Conservation (phyloP, 1,284 basidiomycete species). For the Cerrena zonata region DNA sequence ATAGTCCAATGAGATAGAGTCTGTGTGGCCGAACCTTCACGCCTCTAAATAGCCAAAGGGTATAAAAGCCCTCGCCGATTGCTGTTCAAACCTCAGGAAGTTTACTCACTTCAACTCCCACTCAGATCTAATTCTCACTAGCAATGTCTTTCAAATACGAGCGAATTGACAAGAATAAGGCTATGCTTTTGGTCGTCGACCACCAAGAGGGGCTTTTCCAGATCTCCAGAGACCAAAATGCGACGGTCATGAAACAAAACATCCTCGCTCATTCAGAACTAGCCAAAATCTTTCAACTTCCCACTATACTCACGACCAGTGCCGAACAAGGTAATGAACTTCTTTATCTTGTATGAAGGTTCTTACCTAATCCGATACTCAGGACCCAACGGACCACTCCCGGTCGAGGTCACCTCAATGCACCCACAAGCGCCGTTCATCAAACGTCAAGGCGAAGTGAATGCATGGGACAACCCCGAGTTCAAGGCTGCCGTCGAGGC, state of each 20-base stretch:
- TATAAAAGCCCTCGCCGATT: too few relatives aligned
- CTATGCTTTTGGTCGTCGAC: conserved; percentile 10
- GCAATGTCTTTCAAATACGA: conserved; percentile 9
- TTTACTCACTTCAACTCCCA: background rate
- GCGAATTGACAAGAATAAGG: conserved; percentile 9
- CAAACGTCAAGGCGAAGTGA: conserved; percentile 38
- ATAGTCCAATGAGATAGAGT: background rate
- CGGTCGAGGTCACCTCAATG: conserved; percentile 35
- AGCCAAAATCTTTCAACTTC: conserved; percentile 7
- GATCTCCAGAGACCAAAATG: conserved; percentile 3
- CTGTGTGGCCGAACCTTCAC: background rate
- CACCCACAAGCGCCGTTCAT: conserved; percentile 35
- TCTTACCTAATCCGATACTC: background rate
- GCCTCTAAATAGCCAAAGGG: background rate
- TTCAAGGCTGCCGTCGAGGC: conserved; percentile 37
- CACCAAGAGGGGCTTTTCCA: conserved; percentile 9
- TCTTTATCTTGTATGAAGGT: background rate
- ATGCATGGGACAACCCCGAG: conserved; percentile 40
- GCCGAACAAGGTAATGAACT: conserved; percentile 4
- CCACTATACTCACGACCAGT: conserved; percentile 8
- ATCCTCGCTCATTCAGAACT: conserved; percentile 8
- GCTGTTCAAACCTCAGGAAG: too few relatives aligned
- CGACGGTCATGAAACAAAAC: conserved; percentile 3
- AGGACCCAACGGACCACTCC: conserved; percentile 41
- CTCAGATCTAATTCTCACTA: background rate